Base-by-base conservation (phyloP, 805 yeast species). In the Metschnikowia kofuensis region DNA sequence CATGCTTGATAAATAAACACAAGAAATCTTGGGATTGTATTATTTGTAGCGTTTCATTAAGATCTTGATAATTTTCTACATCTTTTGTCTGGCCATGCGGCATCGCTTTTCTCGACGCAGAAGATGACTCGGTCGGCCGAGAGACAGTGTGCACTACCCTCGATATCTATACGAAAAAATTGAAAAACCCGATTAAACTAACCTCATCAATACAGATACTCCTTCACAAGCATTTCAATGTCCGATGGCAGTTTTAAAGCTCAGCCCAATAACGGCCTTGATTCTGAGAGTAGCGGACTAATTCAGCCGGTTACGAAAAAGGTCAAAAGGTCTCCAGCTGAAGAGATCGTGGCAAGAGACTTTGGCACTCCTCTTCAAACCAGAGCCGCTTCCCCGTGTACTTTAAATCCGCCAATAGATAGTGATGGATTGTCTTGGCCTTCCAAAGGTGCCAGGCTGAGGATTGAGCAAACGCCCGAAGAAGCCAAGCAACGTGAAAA, bases 341-440 rank as follows among this genome's bases (percentile, higher is more conserved):
- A 43, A 21, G 56, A 56, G 14, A 35, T 47, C 35, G 44, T 49
- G 14, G 39, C 47, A n/a, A 29, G 49, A 14, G 53, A 53, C 14
- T 51, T 47, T 38, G 65, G 61, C 43, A 80, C 90, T 0, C 91
- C 91, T 13, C 70, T 85, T 49, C 84, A 79, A 56, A 84, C 89
- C 3, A 75, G 90, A 60, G 88, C 89, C 1, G 90, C 91, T 0
- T 82, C 90, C 5, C 96, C 96, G 16, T 86, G 84, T 64, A 87
- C 95, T 2, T 66, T 86, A 45, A 84, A 82, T 54, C 91, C 96
- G 0, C 94, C 96, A 15, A 85, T 90, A 32, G 96, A 89, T 61
- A 82, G 78, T 39, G 96, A 89, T 67, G 97, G 97, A 0, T 77
- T 92, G 41, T 89, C 96, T 39, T 92, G 97, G 96, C 98, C 97